Conservation (phyloP, 2,329 filamentous ascomycete genomes). For the Nemania sp. region DNA sequence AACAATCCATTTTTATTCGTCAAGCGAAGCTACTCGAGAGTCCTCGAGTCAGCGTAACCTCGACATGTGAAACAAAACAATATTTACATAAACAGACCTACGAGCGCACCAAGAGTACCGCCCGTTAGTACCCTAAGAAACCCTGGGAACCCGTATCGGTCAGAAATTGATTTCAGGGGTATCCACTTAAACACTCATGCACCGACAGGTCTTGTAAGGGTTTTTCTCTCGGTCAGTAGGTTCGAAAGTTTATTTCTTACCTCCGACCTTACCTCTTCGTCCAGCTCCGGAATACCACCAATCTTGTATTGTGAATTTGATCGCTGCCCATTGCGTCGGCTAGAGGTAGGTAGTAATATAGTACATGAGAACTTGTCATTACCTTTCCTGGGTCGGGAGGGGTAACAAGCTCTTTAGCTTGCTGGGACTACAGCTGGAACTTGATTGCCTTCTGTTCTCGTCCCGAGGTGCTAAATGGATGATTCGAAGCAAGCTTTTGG, state of each 20-base stretch:
- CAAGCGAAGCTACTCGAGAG: background rate
- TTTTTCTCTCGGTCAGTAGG: constrained; percentile 45
- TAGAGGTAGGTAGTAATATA: constrained; percentile 45
- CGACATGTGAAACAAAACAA: background rate
- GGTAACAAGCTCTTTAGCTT: constrained; percentile 27
- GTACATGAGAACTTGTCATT: constrained; percentile 44
- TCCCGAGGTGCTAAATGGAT: background rate
- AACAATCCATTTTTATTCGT: background rate
- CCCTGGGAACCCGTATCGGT: constrained; percentile 22
- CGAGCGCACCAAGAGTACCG: constrained; percentile 11
- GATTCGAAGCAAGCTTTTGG: constrained; percentile 17
- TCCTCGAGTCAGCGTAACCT: background rate
- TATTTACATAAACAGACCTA: constrained; percentile 7
- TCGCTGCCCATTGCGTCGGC: constrained; percentile 39
- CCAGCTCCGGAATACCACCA: constrained; percentile 43
- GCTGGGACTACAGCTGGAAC: constrained; percentile 19
- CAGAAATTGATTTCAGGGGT: constrained; percentile 18
- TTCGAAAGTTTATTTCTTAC: constrained; percentile 59
- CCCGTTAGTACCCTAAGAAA: constrained; percentile 26
- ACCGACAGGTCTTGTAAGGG: constrained; percentile 11
- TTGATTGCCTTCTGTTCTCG: constrained; percentile 13
- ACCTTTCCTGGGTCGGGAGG: constrained; percentile 47
- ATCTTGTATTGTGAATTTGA: constrained; percentile 30
- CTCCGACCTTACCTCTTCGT: constrained; percentile 66
- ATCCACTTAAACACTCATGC: constrained; percentile 25